phyloP scores from a whole-genome alignment of 2,329 filamentous ascomycete genomes.

The Aspergillus amoenus region DNA sequence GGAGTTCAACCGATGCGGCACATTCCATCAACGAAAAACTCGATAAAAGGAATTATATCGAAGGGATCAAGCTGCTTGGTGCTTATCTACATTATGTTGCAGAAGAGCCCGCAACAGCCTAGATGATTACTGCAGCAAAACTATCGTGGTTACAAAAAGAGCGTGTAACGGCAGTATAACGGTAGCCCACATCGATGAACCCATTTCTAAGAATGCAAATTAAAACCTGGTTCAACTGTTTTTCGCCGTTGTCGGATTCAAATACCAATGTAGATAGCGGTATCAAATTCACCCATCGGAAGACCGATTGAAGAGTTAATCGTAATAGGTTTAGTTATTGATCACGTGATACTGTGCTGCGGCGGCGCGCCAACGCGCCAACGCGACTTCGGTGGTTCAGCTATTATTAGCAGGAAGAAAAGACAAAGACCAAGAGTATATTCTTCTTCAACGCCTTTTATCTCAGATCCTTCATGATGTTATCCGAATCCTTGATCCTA shows the following conservation, averaged over 20 bases:
- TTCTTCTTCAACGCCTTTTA: not conserved
- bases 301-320: no score
- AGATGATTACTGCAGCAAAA: not conserved
- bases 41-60: conserved; percentile 95
- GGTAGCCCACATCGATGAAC: not conserved
- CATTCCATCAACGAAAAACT: conserved; percentile 99
- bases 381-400: not conserved
- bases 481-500: not conserved
- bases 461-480: not conserved
- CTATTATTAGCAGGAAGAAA: not conserved
- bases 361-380: not conserved
- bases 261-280: no score
- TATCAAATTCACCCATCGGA: no score
- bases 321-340: no score
- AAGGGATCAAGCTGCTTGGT: conserved; percentile 93
- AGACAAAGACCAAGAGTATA: not conserved
- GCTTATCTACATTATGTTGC: conserved; percentile 96
- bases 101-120: conserved; percentile 66
- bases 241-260: not conserved
- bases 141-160: not conserved
- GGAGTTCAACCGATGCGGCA: conserved; percentile 91
- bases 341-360: not conserved
- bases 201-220: not conserved
- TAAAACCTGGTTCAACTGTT: not conserved
- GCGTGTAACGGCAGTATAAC: not conserved